Conservation (phyloP, 257 asterid genomes). For the Lantana camara region DNA sequence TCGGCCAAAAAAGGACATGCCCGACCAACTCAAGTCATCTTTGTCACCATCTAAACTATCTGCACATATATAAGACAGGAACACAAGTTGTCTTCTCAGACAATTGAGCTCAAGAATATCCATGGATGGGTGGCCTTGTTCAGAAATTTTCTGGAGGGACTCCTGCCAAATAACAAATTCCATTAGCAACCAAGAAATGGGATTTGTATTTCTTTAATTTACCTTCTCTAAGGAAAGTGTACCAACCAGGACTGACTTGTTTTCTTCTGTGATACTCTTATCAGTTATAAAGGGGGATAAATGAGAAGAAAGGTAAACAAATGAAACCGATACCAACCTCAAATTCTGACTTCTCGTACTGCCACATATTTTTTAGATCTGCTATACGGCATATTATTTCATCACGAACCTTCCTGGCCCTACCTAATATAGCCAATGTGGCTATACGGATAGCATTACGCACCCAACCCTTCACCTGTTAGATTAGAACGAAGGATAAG, state of each 20-base stretch:
- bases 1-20: slow-evolving; percentile 64
- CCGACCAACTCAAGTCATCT: slow-evolving; percentile 70
- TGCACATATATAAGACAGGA: slow-evolving; percentile 68
- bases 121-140: slow-evolving; percentile 54
- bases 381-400: slow-evolving; percentile 56
- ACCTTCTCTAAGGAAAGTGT: not conserved
- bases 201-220: too few species aligned
- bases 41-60: slow-evolving; percentile 44
- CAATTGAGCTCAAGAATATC: slow-evolving; percentile 89
- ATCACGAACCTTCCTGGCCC: slow-evolving; percentile 43
- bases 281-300: slow-evolving; percentile 13
- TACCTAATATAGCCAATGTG: slow-evolving; percentile 29
- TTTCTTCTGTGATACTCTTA: slow-evolving; percentile 6
- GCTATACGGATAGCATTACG: slow-evolving; percentile 56
- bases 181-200: slow-evolving; percentile 24
- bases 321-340: slow-evolving; percentile 51
- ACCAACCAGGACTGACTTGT: not conserved
- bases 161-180: slow-evolving; percentile 53
- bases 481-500: slow-evolving; percentile 22
- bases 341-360: slow-evolving; percentile 81
- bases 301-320: slow-evolving; percentile 7
- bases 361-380: slow-evolving; percentile 69
- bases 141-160: slow-evolving; percentile 52
- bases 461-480: slow-evolving; percentile 68
- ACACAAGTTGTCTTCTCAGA: slow-evolving; percentile 69